Evolutionary conservation across 192 early-diverging fungal species (phyloP).

Genomic region (Cetraspora pellucida): DNA sequence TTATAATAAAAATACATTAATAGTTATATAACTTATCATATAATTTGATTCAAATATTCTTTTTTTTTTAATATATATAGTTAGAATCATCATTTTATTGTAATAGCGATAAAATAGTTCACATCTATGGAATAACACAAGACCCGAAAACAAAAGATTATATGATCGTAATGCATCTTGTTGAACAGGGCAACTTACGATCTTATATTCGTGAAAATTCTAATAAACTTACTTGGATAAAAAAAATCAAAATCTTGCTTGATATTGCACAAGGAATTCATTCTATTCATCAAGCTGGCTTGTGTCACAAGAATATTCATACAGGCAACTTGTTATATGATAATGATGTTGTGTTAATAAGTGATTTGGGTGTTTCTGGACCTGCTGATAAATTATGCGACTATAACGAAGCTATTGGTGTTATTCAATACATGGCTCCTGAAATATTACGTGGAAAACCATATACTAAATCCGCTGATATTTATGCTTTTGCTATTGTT

Average conservation of each 20-base stretch:
- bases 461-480: not conserved
- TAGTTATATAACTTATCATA: not conserved
- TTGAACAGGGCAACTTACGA: slow-evolving; percentile 7
- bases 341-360: not conserved
- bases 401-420: not conserved
- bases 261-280: not conserved
- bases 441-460: not conserved
- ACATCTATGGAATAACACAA: slow-evolving; percentile 22
- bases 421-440: slow-evolving; percentile 5
- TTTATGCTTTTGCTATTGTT: slow-evolving; percentile 20
- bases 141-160: slow-evolving; percentile 22
- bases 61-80: not conserved
- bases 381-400: not conserved
- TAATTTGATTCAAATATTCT: not conserved
- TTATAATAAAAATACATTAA: too few species aligned
- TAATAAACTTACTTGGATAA: not conserved
- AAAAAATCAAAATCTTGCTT: slow-evolving; percentile 11
- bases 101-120: not conserved
- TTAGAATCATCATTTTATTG: not conserved
- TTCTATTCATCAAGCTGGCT: slow-evolving; percentile 1
- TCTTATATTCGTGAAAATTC: not conserved
- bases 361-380: not conserved
- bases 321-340: slow-evolving; percentile 8
- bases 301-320: slow-evolving; percentile 22
- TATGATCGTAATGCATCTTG: slow-evolving; percentile 15